These are phyloP conservation scores for Selaginella tamariscina DNA, from an alignment of 75 land plant species.

Conservation along the genomic window DNA sequence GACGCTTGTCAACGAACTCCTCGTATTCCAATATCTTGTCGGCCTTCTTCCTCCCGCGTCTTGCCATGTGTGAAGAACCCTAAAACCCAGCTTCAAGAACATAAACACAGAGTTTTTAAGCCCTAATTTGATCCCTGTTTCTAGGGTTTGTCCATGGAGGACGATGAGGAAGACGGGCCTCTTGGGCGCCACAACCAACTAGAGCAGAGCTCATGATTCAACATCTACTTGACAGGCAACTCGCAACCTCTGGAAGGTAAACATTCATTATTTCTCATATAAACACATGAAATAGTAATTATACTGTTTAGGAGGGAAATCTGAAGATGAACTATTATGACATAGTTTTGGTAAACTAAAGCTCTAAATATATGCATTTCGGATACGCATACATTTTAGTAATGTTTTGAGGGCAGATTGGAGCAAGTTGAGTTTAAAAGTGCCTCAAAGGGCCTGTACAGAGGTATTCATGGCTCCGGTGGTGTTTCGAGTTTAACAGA, in stretches of 20 bases:
- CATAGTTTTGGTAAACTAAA: not conserved
- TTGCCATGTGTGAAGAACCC: slow-evolving; percentile 12
- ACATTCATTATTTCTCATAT: not conserved
- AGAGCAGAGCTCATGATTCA: slow-evolving; percentile 23
- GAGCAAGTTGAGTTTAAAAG: slow-evolving; percentile 30
- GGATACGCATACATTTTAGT: not conserved
- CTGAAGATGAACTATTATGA: not conserved
- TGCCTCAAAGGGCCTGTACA: slow-evolving; percentile 20
- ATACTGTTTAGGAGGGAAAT: not conserved
- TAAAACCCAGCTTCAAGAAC: not conserved
- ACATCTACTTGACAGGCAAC: slow-evolving; percentile 30
- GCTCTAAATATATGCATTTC: not conserved
- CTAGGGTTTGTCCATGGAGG: too few relatives aligned
- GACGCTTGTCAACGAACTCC: slow-evolving; percentile 70
- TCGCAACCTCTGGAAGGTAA: slow-evolving; percentile 32
- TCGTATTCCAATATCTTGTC: slow-evolving; percentile 53
- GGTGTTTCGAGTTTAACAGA: slow-evolving; percentile 25
- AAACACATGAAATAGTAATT: not conserved
- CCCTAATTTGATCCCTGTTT: not conserved
- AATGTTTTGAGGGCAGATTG: slow-evolving; percentile 14
- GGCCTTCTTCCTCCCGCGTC: slow-evolving; percentile 16
- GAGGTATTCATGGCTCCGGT: slow-evolving; percentile 15
- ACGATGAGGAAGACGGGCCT: not conserved
- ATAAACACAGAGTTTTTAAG: not conserved
- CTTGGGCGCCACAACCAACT: slow-evolving; percentile 14